Conservation (phyloP, 2,329 filamentous ascomycete species). For the Intubia oerlemansii region DNA sequence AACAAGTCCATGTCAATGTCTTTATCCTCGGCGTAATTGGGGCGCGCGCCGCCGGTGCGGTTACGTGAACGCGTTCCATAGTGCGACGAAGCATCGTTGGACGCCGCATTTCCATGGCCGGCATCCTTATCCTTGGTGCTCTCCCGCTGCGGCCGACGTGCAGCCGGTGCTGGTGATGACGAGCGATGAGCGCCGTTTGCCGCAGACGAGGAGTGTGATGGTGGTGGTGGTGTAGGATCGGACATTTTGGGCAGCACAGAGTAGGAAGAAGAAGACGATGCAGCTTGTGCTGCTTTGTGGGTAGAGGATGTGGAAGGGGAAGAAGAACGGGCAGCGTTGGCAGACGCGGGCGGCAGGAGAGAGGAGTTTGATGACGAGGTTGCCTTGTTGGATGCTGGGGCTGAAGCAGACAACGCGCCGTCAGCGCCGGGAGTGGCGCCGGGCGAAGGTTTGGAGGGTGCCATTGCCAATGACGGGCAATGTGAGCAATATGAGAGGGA, state of each 20-base stretch:
- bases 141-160: not conserved
- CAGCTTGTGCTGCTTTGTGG: too few species aligned
- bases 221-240: conserved; percentile 8
- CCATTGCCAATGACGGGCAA: too few species aligned
- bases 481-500: not conserved
- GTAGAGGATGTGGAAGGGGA: too few species aligned
- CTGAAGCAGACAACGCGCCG: conserved; percentile 1
- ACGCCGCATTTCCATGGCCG: too few species aligned
- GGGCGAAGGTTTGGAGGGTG: conserved; percentile 6
- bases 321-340: too few species aligned
- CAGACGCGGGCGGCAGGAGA: conserved; percentile 11
- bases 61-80: conserved; percentile 94
- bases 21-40: conserved; percentile 89
- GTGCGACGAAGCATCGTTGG: conserved; percentile 15
- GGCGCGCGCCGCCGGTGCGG: conserved; percentile 55
- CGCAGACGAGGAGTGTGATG: conserved; percentile 17
- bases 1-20: conserved; percentile 75
- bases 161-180: conserved; percentile 16
- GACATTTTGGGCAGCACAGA: conserved; percentile 14
- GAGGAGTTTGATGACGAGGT: conserved; percentile 3
- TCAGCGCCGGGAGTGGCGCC: conserved; percentile 1
- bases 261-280: conserved; percentile 10
- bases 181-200: conserved; percentile 21
- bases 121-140: too few species aligned
- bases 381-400: conserved; percentile 1